phyloP scores from a whole-genome alignment of 495 filamentous ascomycete species.

The Corynascus novoguineensis region DNA sequence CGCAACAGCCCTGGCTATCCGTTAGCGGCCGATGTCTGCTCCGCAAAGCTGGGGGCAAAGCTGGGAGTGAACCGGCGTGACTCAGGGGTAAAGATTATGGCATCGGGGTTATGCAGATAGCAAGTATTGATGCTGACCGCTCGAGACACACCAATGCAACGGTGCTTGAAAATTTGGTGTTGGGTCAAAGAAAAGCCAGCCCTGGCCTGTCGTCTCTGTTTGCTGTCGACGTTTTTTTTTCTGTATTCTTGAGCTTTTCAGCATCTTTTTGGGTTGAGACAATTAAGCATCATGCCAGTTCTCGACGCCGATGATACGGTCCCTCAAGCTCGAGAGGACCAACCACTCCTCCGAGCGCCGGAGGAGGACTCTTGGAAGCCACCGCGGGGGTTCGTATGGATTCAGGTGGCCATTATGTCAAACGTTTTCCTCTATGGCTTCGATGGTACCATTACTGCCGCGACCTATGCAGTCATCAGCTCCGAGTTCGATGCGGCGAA shows the following conservation, averaged over 20 bases:
- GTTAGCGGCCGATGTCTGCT: slow-evolving; percentile 1
- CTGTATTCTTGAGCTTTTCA: neutral
- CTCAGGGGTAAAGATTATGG: slow-evolving; percentile 2
- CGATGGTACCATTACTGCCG: slow-evolving; percentile 61
- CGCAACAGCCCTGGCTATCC: neutral
- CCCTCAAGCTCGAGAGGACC: slow-evolving; percentile 14
- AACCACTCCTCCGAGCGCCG: slow-evolving; percentile 34
- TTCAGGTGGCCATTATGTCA: slow-evolving; percentile 54
- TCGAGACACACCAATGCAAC: neutral
- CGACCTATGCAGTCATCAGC: slow-evolving; percentile 61
- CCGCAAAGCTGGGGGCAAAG: neutral
- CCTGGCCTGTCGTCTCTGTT: neutral
- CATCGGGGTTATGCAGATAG: slow-evolving; percentile 2
- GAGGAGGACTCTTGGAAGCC: slow-evolving; percentile 32
- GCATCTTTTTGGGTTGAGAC: neutral
- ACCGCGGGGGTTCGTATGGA: slow-evolving; percentile 39
- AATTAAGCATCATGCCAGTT: neutral
- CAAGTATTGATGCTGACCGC: neutral
- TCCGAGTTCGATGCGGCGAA: slow-evolving; percentile 49
- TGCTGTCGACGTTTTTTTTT: neutral
- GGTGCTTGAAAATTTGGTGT: neutral
- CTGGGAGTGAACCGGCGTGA: slow-evolving; percentile 11
- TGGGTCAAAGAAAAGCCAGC: neutral
- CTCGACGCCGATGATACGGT: neutral
- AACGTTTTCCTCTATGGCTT: slow-evolving; percentile 63